Evolutionary conservation across 2,329 filamentous ascomycete genomes (phyloP).

Genomic region (Zelopaecilomyces penicillatus): DNA sequence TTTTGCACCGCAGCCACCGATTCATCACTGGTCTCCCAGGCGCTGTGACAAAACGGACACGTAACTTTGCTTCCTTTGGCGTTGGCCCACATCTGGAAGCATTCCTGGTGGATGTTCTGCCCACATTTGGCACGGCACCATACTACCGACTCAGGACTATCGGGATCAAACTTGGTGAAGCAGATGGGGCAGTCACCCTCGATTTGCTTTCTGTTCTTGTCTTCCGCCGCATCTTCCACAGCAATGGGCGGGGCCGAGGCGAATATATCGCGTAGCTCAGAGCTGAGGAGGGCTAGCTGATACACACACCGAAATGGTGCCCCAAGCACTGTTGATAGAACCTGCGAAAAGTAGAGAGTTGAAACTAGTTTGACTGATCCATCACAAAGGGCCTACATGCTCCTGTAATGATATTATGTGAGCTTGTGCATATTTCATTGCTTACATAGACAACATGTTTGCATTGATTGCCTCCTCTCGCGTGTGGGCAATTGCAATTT

Average conservation of each 20-base stretch:
- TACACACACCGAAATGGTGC: conserved; percentile 49
- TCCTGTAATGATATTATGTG: background rate
- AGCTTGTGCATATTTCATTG: background rate
- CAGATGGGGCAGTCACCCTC: conserved; percentile 52
- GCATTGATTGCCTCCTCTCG: conserved; percentile 47
- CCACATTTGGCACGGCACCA: conserved; percentile 45
- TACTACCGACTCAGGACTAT: conserved; percentile 31
- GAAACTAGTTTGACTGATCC: background rate
- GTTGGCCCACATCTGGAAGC: conserved; percentile 46
- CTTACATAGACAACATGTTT: conserved; percentile 55
- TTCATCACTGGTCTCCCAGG: conserved; percentile 41
- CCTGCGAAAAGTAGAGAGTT: conserved; percentile 19
- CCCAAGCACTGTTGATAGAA: conserved; percentile 51
- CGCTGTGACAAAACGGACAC: conserved; percentile 53
- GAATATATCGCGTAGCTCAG: conserved; percentile 53
- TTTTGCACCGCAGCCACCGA: conserved; percentile 34
- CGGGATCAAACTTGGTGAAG: conserved; percentile 36
- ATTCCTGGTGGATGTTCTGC: conserved; percentile 46
- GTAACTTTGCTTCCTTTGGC: conserved; percentile 40
- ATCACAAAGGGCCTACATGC: background rate
- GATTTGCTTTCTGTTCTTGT: conserved; percentile 36
- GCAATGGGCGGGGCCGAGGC: conserved; percentile 43
- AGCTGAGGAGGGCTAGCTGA: conserved; percentile 51
- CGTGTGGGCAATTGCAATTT: conserved; percentile 49
- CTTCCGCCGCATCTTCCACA: conserved; percentile 18